A percentile compares a stretch with the other conserved stretches of the same genome.
Evolutionary conservation across 257 asterid genomes (phyloP).

Genomic region (Solanum virginianum): DNA sequence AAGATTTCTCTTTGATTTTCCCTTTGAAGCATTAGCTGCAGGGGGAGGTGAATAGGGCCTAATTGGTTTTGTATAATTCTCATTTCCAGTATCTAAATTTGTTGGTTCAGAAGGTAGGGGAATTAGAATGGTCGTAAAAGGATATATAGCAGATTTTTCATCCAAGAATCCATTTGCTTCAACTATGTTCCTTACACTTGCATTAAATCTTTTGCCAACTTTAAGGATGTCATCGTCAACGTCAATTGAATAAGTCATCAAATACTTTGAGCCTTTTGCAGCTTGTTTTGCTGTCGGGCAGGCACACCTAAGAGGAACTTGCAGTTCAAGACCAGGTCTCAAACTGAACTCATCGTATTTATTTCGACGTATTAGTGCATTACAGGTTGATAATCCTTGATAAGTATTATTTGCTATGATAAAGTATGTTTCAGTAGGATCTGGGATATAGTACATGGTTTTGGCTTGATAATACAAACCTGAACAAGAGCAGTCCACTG

Average conservation of each 20-base stretch:
- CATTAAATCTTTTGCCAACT: constrained; percentile 27
- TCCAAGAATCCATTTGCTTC: constrained; percentile 30
- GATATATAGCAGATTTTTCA: constrained; percentile 12
- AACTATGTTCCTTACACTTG: neutral
- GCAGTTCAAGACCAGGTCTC: constrained; percentile 14
- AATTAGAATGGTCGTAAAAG: constrained; percentile 33
- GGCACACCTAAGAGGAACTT: constrained; percentile 44
- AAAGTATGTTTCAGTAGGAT: constrained; percentile 12
- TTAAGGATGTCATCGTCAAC: constrained; percentile 16
- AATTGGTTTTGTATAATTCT: neutral
- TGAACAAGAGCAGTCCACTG: constrained; percentile 41
- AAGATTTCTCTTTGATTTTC: constrained; percentile 6
- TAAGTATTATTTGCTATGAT: constrained; percentile 33
- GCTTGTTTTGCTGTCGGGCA: constrained; percentile 34
- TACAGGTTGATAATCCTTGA: constrained; percentile 45
- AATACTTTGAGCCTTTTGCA: constrained; percentile 12
- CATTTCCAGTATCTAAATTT: neutral
- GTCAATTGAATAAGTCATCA: constrained; percentile 33
- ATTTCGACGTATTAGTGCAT: constrained; percentile 10
- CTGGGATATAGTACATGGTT: constrained; percentile 13
- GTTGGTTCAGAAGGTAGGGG: constrained; percentile 26
- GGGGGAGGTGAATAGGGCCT: neutral
- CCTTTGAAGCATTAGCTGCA: neutral
- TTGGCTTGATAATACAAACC: constrained; percentile 24
- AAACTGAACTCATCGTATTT: neutral